phyloP scores from a whole-genome alignment of 2,329 filamentous ascomycete genomes.

The Colletotrichum incanum region DNA sequence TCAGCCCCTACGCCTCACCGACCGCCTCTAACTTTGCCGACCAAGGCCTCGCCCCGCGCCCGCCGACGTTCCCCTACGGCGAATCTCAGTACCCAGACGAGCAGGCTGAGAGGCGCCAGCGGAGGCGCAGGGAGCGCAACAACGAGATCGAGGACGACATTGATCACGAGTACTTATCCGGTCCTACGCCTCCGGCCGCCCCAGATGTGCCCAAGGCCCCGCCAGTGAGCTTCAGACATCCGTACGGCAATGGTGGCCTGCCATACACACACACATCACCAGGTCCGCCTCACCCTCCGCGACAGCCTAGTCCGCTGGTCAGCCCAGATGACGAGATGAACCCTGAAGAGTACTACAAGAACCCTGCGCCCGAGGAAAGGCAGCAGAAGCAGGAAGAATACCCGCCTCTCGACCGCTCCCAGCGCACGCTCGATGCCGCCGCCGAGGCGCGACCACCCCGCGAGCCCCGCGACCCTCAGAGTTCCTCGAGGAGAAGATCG shows the following conservation, averaged over 20 bases:
- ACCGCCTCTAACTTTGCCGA: slow-evolving; percentile 65
- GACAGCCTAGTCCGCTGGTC: slow-evolving; percentile 44
- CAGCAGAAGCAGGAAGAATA: slow-evolving; percentile 42
- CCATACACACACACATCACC: slow-evolving; percentile 48
- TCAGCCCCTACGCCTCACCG: slow-evolving; percentile 72
- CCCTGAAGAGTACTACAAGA: slow-evolving; percentile 53
- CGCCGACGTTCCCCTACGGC: slow-evolving; percentile 69
- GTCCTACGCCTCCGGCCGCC: slow-evolving; percentile 63
- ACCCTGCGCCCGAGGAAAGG: slow-evolving; percentile 33
- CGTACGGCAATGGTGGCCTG: slow-evolving; percentile 58
- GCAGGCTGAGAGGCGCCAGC: slow-evolving; percentile 59
- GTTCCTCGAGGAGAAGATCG: slow-evolving; percentile 35
- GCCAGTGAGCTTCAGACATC: slow-evolving; percentile 70
- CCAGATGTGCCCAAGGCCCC: slow-evolving; percentile 75
- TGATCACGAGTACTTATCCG: slow-evolving; percentile 54
- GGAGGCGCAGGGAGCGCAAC: slow-evolving; percentile 58
- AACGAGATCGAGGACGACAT: slow-evolving; percentile 47
- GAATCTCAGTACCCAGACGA: slow-evolving; percentile 60
- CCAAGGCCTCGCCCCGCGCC: slow-evolving; percentile 71
- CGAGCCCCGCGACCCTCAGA: slow-evolving; percentile 16
- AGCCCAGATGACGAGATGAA: slow-evolving; percentile 48
- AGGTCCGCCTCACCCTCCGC: slow-evolving; percentile 50
- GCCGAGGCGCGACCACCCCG: slow-evolving; percentile 9
- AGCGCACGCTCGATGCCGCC: slow-evolving; percentile 50
- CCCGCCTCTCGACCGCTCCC: slow-evolving; percentile 50